These are phyloP conservation scores for Epichloe bromicola DNA, from an alignment of 2,329 filamentous ascomycete species.

Conservation along the genomic window DNA sequence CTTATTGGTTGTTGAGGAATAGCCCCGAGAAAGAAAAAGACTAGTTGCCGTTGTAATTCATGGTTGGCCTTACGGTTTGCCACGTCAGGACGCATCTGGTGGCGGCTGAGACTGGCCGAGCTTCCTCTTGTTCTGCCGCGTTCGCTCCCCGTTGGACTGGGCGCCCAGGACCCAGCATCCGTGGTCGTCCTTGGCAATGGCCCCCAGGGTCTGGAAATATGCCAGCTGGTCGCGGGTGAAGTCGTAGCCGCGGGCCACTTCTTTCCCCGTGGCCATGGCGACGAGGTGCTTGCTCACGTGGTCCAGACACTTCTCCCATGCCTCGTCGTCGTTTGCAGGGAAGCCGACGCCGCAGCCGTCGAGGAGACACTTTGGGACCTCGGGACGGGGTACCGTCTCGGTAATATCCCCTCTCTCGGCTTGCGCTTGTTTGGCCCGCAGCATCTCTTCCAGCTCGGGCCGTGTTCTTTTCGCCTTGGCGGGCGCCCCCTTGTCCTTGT, in stretches of 20 bases:
- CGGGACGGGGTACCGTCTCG: conserved; percentile 36
- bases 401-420: background rate
- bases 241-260: background rate
- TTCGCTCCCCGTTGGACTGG: conserved; percentile 3
- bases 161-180: conserved; percentile 20
- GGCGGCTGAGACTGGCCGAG: background rate
- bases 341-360: conserved; percentile 48
- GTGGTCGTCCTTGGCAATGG: conserved; percentile 11
- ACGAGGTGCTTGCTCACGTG: conserved; percentile 76
- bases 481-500: conserved; percentile 22
- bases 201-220: conserved; percentile 7
- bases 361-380: conserved; percentile 46
- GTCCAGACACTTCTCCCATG: conserved; percentile 78
- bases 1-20: too few relatives aligned
- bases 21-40: background rate
- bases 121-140: conserved; percentile 5
- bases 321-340: conserved; percentile 34
- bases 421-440: conserved; percentile 15
- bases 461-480: conserved; percentile 21
- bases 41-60: background rate
- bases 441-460: conserved; percentile 37
- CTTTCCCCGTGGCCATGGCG: background rate
- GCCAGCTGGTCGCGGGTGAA: conserved; percentile 1
- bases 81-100: background rate
- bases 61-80: background rate